Percentiles rank a stretch among this genome's conserved stretches.
These are phyloP conservation scores for Starmera stellimalicola DNA, from an alignment of 1,139 yeast species.

Conservation along the genomic window DNA sequence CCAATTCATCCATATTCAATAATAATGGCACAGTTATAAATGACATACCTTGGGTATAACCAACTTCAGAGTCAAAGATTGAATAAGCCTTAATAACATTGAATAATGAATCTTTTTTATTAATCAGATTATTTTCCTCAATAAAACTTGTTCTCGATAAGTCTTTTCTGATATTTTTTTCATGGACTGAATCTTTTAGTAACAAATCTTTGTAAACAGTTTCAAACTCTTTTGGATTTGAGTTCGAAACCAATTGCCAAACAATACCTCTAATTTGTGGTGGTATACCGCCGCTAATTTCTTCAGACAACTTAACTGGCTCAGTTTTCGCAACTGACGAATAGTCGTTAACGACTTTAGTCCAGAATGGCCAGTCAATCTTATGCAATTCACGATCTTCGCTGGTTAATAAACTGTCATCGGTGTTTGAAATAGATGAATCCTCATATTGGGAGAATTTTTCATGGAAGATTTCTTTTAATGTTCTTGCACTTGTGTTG, in stretches of 20 bases:
- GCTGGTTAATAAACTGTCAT: conserved; percentile 5
- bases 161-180: conserved; percentile 72
- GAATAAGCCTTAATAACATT: conserved; percentile 79
- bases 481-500: conserved; percentile 47
- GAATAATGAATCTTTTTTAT: conserved; percentile 52
- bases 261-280: conserved; percentile 76
- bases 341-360: conserved; percentile 67
- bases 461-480: conserved; percentile 29
- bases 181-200: conserved; percentile 52
- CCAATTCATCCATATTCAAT: conserved; percentile 59
- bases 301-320: conserved; percentile 48
- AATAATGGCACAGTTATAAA: conserved; percentile 80
- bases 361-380: conserved; percentile 88
- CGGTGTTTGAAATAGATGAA: conserved; percentile 8
- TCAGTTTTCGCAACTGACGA: conserved; percentile 52
- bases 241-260: conserved; percentile 86
- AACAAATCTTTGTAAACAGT: conserved; percentile 45
- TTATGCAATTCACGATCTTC: conserved; percentile 27
- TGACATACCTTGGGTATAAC: conserved; percentile 97
- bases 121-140: conserved; percentile 33
- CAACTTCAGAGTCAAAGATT: conserved; percentile 83
- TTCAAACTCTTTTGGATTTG: conserved; percentile 68
- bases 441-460: conserved; percentile 22
- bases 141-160: conserved; percentile 78
- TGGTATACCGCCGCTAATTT: conserved; percentile 74